Evolutionary conservation across 805 yeast species (phyloP).

Genomic region (Lachancea thermotolerans): DNA sequence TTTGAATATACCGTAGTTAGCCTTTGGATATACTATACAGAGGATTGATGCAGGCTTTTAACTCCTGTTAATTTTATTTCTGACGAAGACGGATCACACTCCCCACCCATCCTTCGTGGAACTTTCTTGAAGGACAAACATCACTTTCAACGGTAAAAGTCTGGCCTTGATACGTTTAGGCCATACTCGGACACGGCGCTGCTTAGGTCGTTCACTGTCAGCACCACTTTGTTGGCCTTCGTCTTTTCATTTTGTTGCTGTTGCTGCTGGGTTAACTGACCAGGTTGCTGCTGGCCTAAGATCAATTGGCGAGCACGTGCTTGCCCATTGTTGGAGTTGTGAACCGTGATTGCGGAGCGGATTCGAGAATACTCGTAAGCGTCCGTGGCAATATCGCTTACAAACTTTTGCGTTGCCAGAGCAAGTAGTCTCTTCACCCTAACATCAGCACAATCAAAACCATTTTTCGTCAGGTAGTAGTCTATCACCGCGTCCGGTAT

Average conservation of each 20-base stretch:
- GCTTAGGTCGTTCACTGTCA: conserved; percentile 89
- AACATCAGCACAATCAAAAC: conserved; percentile 72
- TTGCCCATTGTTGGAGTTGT: conserved; percentile 79
- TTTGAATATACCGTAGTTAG: background rate
- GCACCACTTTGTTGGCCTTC: conserved; percentile 63
- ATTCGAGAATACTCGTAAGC: conserved; percentile 94
- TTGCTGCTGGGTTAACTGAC: conserved; percentile 34
- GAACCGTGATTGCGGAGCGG: conserved; percentile 81
- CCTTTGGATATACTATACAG: background rate
- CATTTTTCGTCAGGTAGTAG: conserved; percentile 79
- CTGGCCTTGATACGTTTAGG: conserved; percentile 83
- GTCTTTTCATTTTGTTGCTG: conserved; percentile 39
- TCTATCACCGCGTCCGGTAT: conserved; percentile 97
- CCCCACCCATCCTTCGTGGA: background rate
- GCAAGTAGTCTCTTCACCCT: conserved; percentile 81
- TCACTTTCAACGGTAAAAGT: conserved; percentile 67
- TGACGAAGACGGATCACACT: background rate
- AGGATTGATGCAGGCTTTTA: background rate
- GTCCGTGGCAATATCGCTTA: conserved; percentile 90
- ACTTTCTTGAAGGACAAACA: background rate
- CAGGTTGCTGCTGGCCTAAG: conserved; percentile 53
- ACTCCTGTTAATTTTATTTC: background rate
- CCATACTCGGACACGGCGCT: conserved; percentile 93
- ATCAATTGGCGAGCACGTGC: conserved; percentile 71
- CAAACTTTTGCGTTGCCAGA: conserved; percentile 91